These are phyloP conservation scores for Incumbomyces delicatus DNA, from an alignment of 2,329 filamentous ascomycete genomes.

Conservation along the genomic window DNA sequence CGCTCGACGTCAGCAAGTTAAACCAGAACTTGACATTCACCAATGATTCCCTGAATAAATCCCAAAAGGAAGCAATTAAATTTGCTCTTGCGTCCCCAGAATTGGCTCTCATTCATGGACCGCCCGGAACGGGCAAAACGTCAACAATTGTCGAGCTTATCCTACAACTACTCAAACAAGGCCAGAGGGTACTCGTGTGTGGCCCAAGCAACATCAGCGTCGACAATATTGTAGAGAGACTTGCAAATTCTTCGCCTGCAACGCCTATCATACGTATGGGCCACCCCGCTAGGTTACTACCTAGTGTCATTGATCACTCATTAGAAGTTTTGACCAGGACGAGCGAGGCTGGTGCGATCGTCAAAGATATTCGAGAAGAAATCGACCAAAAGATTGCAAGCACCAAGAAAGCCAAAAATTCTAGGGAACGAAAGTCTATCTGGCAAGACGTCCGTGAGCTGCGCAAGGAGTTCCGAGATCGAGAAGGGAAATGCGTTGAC, in stretches of 20 bases:
- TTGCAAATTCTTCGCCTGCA: constrained; percentile 54
- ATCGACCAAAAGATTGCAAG: constrained; percentile 88
- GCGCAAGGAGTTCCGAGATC: constrained; percentile 75
- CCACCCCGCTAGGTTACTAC: constrained; percentile 81
- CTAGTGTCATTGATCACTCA: constrained; percentile 78
- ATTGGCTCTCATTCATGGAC: constrained; percentile 84
- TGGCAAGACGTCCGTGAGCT: constrained; percentile 79
- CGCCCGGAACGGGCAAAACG: constrained; percentile 92
- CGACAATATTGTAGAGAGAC: constrained; percentile 92
- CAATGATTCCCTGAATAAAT: constrained; percentile 42
- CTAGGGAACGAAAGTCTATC: constrained; percentile 67
- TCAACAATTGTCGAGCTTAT: constrained; percentile 94
- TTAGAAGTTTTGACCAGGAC: constrained; percentile 84
- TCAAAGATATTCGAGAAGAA: constrained; percentile 79
- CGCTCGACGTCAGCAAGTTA: constrained; percentile 31
- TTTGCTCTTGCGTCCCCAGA: constrained; percentile 77
- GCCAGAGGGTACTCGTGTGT: constrained; percentile 75
- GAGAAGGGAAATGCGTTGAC: constrained; percentile 71
- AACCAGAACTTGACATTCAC: constrained; percentile 45
- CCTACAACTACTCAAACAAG: constrained; percentile 69
- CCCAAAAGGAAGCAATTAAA: constrained; percentile 54
- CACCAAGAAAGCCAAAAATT: constrained; percentile 75
- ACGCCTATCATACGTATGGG: constrained; percentile 82
- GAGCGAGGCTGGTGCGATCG: constrained; percentile 79
- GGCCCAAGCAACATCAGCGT: constrained; percentile 95